phyloP scores from a whole-genome alignment of 768 basidiomycete genomes.

The Coprinopsis strossmayeri region DNA sequence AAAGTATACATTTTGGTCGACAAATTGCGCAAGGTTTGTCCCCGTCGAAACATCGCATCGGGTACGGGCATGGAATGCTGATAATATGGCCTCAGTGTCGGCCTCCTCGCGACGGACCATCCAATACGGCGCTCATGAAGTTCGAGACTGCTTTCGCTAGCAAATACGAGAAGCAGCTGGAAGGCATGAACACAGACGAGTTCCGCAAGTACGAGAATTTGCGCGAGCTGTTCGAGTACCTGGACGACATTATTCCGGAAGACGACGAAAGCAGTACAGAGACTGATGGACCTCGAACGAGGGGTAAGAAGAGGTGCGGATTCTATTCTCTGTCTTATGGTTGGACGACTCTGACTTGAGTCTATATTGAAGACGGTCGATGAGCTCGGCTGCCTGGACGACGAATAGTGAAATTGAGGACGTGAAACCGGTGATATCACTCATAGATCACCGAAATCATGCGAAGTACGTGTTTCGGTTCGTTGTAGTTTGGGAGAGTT shows the following conservation, averaged over 20 bases:
- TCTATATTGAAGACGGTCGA: background rate
- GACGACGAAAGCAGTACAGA: constrained; percentile 52
- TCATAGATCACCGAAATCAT: background rate
- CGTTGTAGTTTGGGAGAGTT: background rate
- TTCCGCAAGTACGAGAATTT: constrained; percentile 58
- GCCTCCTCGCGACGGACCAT: constrained; percentile 43
- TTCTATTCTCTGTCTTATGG: background rate
- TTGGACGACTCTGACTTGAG: background rate
- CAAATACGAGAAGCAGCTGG: constrained; percentile 65
- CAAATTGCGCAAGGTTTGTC: constrained; percentile 48
- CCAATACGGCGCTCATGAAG: constrained; percentile 64
- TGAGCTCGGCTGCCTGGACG: background rate
- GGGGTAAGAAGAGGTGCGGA: constrained; percentile 41
- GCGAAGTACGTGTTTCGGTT: background rate
- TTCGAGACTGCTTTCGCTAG: constrained; percentile 65
- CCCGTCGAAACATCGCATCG: background rate
- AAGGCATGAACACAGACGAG: constrained; percentile 67
- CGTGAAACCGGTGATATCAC: background rate
- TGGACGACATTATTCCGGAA: constrained; percentile 65
- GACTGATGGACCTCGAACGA: constrained; percentile 31
- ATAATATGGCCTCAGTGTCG: constrained; percentile 24
- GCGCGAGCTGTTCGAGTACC: constrained; percentile 55
- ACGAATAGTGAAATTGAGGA: constrained; percentile 1
- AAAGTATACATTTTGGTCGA: constrained; percentile 49
- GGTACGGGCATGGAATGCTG: background rate